Base-by-base conservation (phyloP, 208 protist species). In the Leishmania aethiopica region DNA sequence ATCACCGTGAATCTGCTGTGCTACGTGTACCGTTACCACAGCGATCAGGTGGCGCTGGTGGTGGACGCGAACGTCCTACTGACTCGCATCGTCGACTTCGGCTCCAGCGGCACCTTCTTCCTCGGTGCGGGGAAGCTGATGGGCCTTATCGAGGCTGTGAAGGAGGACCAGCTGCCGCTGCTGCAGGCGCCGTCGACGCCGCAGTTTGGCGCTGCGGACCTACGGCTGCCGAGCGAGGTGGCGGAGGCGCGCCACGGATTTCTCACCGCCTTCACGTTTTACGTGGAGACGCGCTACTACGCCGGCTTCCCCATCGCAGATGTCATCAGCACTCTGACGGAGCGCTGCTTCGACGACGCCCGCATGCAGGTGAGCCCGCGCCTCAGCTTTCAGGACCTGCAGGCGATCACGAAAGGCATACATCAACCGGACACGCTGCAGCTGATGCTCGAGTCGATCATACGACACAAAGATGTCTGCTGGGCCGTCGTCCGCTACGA, bases 11-110 rank as follows among this genome's bases (percentile, higher is more conserved):
- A 88, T 75, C 85, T 97, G 72, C 81, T 97, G 15, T 89, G 86
- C 69, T 97, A 91, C 79, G 90, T 95, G 25, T 95, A 91, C 78
- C 82, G 95, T 67, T 86, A 96, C 64, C 94, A 97, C 86, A 95
- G 92, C 77, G 91, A 95, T 59, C 86, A 92, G 75, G 40, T 84
- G 8, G 81, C 72, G 79, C 89, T 97, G n/a, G 81, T 93, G 62
- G 80, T 74, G 40, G 94, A 97, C 80, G 94, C 93, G 32, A 95
- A 95, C 82, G 74, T 88, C 53, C 67, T 97, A 32, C 88, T 97
- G 53, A 84, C 73, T 53, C 90, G 87, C 55, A 89, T 95, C 32
- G 72, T 96, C 49, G 85, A 84, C 62, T 85, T 91, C 28, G 89
- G 88, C 74, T 86, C 89, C 25, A 90, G 87, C 70, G 84, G 80